Conservation (phyloP, 257 asterid species). For the Paraleonurus japonicus region DNA sequence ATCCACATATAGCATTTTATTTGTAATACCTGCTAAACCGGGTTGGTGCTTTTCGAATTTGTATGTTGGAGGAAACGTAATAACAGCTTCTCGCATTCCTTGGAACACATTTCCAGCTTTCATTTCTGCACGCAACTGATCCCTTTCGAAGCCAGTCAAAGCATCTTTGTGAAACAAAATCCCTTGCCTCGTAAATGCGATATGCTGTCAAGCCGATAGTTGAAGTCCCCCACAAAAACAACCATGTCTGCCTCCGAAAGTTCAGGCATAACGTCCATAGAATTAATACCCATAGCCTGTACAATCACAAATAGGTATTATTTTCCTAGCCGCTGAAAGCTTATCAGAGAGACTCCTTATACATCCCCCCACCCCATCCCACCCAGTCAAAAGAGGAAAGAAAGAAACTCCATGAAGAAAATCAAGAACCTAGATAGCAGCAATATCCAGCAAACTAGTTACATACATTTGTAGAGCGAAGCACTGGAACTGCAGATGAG, state of each 20-base stretch:
- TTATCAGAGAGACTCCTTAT: neutral
- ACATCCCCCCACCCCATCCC: neutral
- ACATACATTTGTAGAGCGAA: slow-evolving; percentile 77
- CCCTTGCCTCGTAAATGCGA: slow-evolving; percentile 96
- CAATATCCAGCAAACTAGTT: slow-evolving; percentile 25
- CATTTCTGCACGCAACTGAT: slow-evolving; percentile 91
- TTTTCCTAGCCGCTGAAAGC: slow-evolving; percentile 19
- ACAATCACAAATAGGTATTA: slow-evolving; percentile 19
- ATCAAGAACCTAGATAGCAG: slow-evolving; percentile 23
- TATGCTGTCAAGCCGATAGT: slow-evolving; percentile 86
- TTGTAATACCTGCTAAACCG: slow-evolving; percentile 82
- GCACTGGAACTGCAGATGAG: slow-evolving; percentile 71
- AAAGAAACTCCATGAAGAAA: slow-evolving; percentile 6
- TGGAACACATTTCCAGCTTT: slow-evolving; percentile 91
- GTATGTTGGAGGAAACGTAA: slow-evolving; percentile 93
- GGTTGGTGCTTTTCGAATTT: slow-evolving; percentile 88
- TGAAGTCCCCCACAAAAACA: slow-evolving; percentile 92
- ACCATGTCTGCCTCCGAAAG: slow-evolving; percentile 98
- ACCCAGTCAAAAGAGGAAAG: neutral
- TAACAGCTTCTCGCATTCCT: slow-evolving; percentile 97
- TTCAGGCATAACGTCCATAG: slow-evolving; percentile 71
- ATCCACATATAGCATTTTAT: neutral
- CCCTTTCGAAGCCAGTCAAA: slow-evolving; percentile 97
- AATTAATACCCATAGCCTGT: slow-evolving; percentile 52
- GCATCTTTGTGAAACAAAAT: slow-evolving; percentile 92